phyloP scores from a whole-genome alignment of 148 eudicot genomes.

The Fallopia convolvulus region DNA sequence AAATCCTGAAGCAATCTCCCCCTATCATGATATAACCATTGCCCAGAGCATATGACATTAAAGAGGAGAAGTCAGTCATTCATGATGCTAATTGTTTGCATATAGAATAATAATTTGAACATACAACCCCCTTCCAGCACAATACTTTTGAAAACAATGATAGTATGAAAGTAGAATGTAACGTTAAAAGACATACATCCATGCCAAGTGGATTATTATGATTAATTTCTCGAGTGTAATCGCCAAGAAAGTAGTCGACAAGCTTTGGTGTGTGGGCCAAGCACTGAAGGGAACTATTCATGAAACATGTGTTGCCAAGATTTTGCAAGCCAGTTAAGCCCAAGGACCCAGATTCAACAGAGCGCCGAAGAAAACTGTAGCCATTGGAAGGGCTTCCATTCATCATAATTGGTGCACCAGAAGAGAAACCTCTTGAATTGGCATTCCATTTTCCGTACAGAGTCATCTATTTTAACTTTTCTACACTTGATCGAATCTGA shows the following conservation, averaged over 20 bases:
- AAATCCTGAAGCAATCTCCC: slow-evolving; percentile 96
- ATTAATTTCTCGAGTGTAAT: slow-evolving; percentile 76
- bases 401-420: slow-evolving; percentile 35
- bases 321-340: slow-evolving; percentile 93
- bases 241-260: slow-evolving; percentile 90
- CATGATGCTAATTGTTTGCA: not conserved
- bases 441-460: slow-evolving; percentile 26
- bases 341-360: slow-evolving; percentile 73
- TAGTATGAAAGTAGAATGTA: not conserved
- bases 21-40: slow-evolving; percentile 34
- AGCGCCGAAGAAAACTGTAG: slow-evolving; percentile 38
- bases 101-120: not conserved
- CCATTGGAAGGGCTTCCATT: slow-evolving; percentile 44
- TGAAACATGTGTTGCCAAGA: slow-evolving; percentile 95
- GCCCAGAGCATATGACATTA: not conserved
- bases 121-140: not conserved
- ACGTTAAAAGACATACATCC: slow-evolving; percentile 53
- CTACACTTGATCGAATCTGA: slow-evolving; percentile 65
- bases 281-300: slow-evolving; percentile 98
- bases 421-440: slow-evolving; percentile 22
- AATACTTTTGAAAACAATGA: slow-evolving; percentile 10
- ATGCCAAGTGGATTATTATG: slow-evolving; percentile 87
- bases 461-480: slow-evolving; percentile 52
- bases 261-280: slow-evolving; percentile 91
- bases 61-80: not conserved